Base-by-base conservation (phyloP, 1,139 yeast genomes). In the Scheffersomyces segobiensis region DNA sequence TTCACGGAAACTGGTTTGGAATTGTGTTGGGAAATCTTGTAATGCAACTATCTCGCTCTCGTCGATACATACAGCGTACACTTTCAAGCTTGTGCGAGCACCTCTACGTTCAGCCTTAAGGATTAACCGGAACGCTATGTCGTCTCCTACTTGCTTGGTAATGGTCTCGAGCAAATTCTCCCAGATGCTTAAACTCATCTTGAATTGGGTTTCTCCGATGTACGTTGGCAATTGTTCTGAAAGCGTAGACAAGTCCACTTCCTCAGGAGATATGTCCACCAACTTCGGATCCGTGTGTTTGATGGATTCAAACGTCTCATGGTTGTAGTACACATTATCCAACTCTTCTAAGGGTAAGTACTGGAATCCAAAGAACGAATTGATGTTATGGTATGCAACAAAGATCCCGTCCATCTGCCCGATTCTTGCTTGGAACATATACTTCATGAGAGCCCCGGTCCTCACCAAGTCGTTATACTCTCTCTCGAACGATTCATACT, bases 401-500 rank as follows among this genome's bases (percentile, higher is more conserved):
- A 91, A 93, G 5, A 95, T 92, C 6, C 99, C 99, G 72, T 93
- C 98, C 99, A 95, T 95, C 66, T 90, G 87, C 1, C 99, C 99
- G 53, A 95, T 90, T 61, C 98, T 81, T 0, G 98, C 98, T 71
- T 95, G 99, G 63, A 93, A 80, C 14, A 91, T 83, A 69, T 93
- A 95, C 72, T 95, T 95, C 65, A 95, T 76, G 74, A 95, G 74
- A 0, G 96, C 89, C 0, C 82, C 83, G 1, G 95, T 85, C 59
- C 91, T 77, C 17, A 89, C 84, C 65, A 95, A 80, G 68, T 95
- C 99, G 61, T 77, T 80, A 69, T 83, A 82, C 67, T 95, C 99
- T 46, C 93, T 78, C 67, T 91, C 92, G 70, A 87, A 91, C 5
- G 96, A 89, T 70, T 92, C 97, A 67, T 76, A 86, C 49, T 75